Evolutionary conservation across 495 filamentous ascomycete species (phyloP).

Genomic region (Aspergillus funiculosus): DNA sequence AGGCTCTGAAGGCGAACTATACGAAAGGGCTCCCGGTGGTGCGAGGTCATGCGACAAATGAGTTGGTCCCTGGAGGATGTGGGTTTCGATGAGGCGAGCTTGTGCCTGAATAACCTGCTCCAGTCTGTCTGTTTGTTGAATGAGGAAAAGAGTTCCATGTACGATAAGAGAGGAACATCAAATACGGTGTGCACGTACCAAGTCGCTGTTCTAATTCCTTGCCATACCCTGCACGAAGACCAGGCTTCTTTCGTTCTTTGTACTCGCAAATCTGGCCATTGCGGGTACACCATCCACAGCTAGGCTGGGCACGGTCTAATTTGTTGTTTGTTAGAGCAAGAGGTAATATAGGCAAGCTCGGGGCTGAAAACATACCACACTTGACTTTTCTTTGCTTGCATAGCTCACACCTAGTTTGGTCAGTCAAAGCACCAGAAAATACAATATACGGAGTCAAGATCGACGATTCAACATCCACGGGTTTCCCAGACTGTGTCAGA

Average conservation of each 20-base stretch:
- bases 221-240: slow-evolving; percentile 78
- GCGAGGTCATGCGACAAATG: slow-evolving; percentile 21
- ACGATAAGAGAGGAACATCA: background rate
- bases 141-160: slow-evolving; percentile 1
- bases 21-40: slow-evolving; percentile 29
- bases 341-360: background rate
- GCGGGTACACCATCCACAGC: slow-evolving; percentile 81
- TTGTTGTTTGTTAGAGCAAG: background rate
- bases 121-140: slow-evolving; percentile 34
- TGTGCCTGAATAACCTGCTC: slow-evolving; percentile 45
- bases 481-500: background rate
- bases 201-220: slow-evolving; percentile 81
- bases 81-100: slow-evolving; percentile 44
- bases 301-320: slow-evolving; percentile 66
- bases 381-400: slow-evolving; percentile 85
- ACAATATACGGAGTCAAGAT: background rate
- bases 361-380: slow-evolving; percentile 46
- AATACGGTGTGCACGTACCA: slow-evolving; percentile 25
- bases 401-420: slow-evolving; percentile 58
- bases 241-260: slow-evolving; percentile 80
- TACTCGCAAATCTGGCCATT: slow-evolving; percentile 77
- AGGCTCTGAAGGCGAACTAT: slow-evolving; percentile 41
- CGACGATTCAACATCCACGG: background rate
- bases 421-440: slow-evolving; percentile 11
- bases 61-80: slow-evolving; percentile 39